phyloP scores from a whole-genome alignment of 768 basidiomycete species.

The Leccinum broughii region DNA sequence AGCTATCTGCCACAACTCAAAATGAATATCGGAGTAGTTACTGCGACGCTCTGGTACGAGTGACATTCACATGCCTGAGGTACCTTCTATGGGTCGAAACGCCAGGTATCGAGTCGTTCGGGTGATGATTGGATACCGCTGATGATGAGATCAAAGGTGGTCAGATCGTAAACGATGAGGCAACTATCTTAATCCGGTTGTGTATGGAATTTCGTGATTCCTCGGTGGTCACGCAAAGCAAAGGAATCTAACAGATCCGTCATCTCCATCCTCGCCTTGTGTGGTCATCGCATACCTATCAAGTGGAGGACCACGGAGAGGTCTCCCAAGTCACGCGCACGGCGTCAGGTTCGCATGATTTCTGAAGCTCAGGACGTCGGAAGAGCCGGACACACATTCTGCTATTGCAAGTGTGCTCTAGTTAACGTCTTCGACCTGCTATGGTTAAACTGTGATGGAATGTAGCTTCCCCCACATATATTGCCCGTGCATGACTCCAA shows the following conservation, averaged over 20 bases:
- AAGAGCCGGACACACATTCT: neutral
- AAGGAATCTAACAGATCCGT: neutral
- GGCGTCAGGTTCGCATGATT: neutral
- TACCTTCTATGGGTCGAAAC: neutral
- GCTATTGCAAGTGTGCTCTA: neutral
- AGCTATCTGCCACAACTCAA: neutral
- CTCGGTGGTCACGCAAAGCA: neutral
- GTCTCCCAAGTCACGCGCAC: neutral
- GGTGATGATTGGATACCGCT: neutral
- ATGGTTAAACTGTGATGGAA: neutral
- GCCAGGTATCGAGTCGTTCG: neutral
- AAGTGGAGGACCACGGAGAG: neutral
- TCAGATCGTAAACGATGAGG: neutral
- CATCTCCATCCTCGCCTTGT: neutral
- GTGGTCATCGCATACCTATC: neutral
- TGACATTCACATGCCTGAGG: neutral
- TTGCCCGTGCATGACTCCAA: no score
- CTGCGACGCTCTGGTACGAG: neutral
- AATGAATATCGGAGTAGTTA: neutral
- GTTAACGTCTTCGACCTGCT: neutral
- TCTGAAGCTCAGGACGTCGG: neutral
- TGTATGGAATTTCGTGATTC: neutral
- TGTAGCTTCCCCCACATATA: no score
- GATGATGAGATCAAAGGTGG: neutral
- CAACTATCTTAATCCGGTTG: neutral